Evolutionary conservation across 192 early-diverging fungal genomes (phyloP).

Genomic region (Cladochytrium replicatum): DNA sequence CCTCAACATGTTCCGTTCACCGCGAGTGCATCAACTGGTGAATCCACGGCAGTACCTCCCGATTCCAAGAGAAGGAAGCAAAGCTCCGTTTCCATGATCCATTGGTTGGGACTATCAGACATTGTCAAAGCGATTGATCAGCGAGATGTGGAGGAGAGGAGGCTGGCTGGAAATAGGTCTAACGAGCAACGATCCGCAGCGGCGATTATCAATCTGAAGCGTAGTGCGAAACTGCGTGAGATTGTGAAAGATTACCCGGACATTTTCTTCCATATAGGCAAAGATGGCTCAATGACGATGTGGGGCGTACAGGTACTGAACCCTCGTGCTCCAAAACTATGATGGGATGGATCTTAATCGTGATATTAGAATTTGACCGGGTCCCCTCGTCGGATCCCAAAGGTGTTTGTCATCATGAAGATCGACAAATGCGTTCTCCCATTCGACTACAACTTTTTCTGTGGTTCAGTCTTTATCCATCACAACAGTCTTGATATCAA

Average conservation of each 20-base stretch:
- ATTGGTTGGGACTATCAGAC: conserved; percentile 27
- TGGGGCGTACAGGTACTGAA: conserved; percentile 69
- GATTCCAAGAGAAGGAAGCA: conserved; percentile 7
- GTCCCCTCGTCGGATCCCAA: conserved; percentile 51
- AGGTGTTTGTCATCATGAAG: conserved; percentile 56
- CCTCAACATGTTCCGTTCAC: conserved; percentile 47
- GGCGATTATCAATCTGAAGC: conserved; percentile 18
- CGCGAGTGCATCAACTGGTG: conserved; percentile 6
- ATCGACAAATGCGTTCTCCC: conserved; percentile 43
- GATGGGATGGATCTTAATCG: not conserved
- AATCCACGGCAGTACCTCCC: no score
- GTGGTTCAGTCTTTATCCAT: conserved; percentile 33
- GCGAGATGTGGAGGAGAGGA: conserved; percentile 5
- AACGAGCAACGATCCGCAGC: conserved; percentile 13
- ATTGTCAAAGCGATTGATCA: conserved; percentile 19
- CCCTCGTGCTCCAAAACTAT: not conserved
- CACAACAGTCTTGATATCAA: conserved; percentile 34
- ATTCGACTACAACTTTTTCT: conserved; percentile 49
- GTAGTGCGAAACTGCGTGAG: conserved; percentile 41
- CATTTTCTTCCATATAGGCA: conserved; percentile 59
- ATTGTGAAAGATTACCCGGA: conserved; percentile 63
- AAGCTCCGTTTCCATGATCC: conserved; percentile 7
- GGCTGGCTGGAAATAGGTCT: not conserved
- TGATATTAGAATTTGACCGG: conserved; percentile 46
- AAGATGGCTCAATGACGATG: conserved; percentile 60